phyloP scores from a whole-genome alignment of 1,284 basidiomycete genomes.

The Ustilago lituana region DNA sequence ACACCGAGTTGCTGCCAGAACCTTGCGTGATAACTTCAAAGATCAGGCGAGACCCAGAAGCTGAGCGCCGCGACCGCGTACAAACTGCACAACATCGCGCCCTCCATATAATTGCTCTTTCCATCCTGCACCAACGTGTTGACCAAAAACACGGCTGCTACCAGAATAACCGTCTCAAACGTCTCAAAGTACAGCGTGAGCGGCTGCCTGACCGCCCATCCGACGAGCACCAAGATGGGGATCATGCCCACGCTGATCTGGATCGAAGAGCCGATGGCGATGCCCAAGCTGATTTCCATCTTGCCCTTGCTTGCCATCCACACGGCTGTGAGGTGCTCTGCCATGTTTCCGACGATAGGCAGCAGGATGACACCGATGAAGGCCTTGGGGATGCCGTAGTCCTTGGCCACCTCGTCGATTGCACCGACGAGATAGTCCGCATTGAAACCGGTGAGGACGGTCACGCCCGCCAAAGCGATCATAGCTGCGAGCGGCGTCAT shows the following conservation, averaged over 20 bases:
- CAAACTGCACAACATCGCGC: conserved; percentile 67
- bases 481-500: conserved; percentile 64
- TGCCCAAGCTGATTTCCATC: conserved; percentile 73
- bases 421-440: conserved; percentile 68
- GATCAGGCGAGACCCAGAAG: conserved; percentile 57
- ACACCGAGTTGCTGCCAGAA: too few relatives aligned
- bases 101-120: conserved; percentile 65
- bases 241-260: conserved; percentile 64
- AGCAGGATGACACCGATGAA: conserved; percentile 75
- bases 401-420: conserved; percentile 64
- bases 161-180: conserved; percentile 64
- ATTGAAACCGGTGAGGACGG: conserved; percentile 63
- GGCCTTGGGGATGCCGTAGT: conserved; percentile 65
- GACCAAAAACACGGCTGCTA: conserved; percentile 66
- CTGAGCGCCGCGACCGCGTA: conserved; percentile 60
- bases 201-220: conserved; percentile 67
- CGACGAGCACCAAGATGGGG: conserved; percentile 66
- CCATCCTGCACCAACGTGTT: conserved; percentile 67
- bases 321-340: conserved; percentile 65
- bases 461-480: conserved; percentile 56
- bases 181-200: conserved; percentile 67
- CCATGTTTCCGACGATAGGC: conserved; percentile 80
- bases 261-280: conserved; percentile 83
- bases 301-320: conserved; percentile 65
- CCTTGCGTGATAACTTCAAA: too few relatives aligned